Evolutionary conservation across 441 rosid genomes (phyloP), one percentile per base, ranked within the genome.

Genomic region (Bocquillonia castaneifolia): DNA sequence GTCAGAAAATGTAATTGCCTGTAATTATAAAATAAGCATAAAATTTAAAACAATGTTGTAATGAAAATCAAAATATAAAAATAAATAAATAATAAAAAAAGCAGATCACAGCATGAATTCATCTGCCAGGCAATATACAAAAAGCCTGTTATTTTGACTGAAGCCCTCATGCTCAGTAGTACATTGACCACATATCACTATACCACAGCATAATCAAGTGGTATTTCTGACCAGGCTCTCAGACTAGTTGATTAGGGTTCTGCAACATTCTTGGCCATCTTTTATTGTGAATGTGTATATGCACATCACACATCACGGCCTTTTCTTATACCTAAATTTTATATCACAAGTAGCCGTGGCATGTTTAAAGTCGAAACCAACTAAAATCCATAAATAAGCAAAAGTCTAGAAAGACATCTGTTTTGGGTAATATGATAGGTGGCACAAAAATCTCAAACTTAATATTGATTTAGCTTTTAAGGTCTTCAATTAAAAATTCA

Each of bases 1-100:
- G 87, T 94, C 99, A 0, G 90, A 77, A 81, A 92, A 92, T 5
- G 94, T 78, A 72, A 94, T 90, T 48, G 94, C 85, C 97, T 92
- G 94, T 67, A 78, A 72, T 29, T 81, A 70, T 34, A 47, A 63
- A 57, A 59, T 39, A 70, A 53, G 59, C 42, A 61, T 18, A 70
- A 69, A 28, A 54, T 8, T 57, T 29, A 45, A 15, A 53, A 63
- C 14, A 18, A 69, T 44, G 45, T 23, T 40, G 31, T 51, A 9
- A 55, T 6, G 26, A 50, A 50, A 50, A 0, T 50, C 54, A 6
- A 48, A 1, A 48, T n/a, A 44, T 13, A 7, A 18, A 0, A 18
- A 3, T 0, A 3, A 1, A 1, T 1, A 47, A 45, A 55, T 5
- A 26, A 17, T 1, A 47, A 63, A 29, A 20, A 25, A 37, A 1